A percentile compares a stretch with the other conserved stretches of the same genome.
phyloP scores from a whole-genome alignment of 2,329 filamentous ascomycete species.

The Diplodia seriata region DNA sequence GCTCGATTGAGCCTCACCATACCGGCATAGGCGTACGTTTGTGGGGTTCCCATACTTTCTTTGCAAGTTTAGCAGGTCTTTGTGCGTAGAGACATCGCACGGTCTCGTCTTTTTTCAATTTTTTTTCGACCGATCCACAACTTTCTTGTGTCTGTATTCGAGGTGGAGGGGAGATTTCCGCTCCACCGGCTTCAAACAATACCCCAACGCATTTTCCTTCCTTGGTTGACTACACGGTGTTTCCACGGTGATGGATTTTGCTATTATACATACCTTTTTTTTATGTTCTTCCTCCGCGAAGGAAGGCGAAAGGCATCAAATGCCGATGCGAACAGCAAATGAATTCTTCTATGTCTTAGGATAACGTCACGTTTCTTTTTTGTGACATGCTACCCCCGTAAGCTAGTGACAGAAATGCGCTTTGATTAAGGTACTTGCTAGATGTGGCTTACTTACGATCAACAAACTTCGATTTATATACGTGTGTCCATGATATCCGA shows the following conservation, averaged over 20 bases:
- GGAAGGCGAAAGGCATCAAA: conserved; percentile 8
- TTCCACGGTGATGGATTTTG: conserved; percentile 11
- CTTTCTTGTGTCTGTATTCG: background rate
- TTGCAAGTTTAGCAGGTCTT: background rate
- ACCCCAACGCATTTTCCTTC: conserved; percentile 25
- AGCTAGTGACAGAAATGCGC: no score
- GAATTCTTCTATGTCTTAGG: background rate
- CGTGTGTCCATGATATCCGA: no score
- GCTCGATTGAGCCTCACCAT: conserved; percentile 6
- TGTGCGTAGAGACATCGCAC: background rate
- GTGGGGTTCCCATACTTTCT: background rate
- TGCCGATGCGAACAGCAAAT: conserved; percentile 3
- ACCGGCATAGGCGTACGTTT: conserved; percentile 24
- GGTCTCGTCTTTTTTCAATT: background rate
- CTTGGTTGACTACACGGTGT: conserved; percentile 18
- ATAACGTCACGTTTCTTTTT: background rate
- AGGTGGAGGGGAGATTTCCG: background rate
- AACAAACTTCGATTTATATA: no score
- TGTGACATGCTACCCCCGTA: no score
- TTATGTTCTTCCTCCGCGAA: background rate
- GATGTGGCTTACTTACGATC: no score
- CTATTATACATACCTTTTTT: background rate
- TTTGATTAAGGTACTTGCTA: no score
- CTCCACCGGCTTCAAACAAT: conserved; percentile 15
- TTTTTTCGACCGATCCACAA: background rate